phyloP scores from a whole-genome alignment of 2,329 filamentous ascomycete species.

The Xylaria sp. region DNA sequence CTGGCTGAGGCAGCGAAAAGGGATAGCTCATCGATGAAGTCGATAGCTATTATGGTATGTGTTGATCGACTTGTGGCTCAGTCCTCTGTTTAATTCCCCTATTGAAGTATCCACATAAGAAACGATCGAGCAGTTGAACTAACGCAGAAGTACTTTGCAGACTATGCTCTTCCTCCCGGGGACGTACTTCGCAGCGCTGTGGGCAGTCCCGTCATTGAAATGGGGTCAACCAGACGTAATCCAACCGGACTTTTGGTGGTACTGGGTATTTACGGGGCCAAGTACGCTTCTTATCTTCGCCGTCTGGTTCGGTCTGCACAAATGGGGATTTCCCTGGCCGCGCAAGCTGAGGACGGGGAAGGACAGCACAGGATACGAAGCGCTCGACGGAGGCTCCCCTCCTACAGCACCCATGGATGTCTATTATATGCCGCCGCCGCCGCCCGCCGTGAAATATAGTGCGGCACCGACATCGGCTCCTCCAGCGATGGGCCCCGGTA shows the following conservation, averaged over 20 bases:
- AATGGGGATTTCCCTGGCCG: slow-evolving; percentile 10
- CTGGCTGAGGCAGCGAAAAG: slow-evolving; percentile 25
- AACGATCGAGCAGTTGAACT: neutral
- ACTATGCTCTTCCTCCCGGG: slow-evolving; percentile 30
- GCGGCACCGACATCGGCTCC: slow-evolving; percentile 5
- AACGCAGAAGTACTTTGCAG: neutral
- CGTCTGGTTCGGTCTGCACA: slow-evolving; percentile 30
- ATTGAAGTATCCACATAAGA: too few relatives aligned
- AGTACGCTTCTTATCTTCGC: slow-evolving; percentile 23
- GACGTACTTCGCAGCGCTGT: slow-evolving; percentile 26
- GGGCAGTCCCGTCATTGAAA: slow-evolving; percentile 26
- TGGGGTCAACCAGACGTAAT: slow-evolving; percentile 23
- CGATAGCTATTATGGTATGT: slow-evolving; percentile 30
- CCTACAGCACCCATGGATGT: too few relatives aligned
- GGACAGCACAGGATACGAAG: slow-evolving; percentile 6
- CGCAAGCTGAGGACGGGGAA: neutral
- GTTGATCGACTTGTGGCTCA: neutral
- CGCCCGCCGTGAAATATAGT: neutral
- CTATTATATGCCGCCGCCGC: neutral
- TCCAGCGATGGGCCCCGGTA: neutral
- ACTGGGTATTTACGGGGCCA: slow-evolving; percentile 30
- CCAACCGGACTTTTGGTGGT: slow-evolving; percentile 25
- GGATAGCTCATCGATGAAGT: slow-evolving; percentile 26
- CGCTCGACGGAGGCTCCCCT: neutral
- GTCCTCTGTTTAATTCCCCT: too few relatives aligned